phyloP scores from a whole-genome alignment of 345 rosid species.

The Sonneratia alba region DNA sequence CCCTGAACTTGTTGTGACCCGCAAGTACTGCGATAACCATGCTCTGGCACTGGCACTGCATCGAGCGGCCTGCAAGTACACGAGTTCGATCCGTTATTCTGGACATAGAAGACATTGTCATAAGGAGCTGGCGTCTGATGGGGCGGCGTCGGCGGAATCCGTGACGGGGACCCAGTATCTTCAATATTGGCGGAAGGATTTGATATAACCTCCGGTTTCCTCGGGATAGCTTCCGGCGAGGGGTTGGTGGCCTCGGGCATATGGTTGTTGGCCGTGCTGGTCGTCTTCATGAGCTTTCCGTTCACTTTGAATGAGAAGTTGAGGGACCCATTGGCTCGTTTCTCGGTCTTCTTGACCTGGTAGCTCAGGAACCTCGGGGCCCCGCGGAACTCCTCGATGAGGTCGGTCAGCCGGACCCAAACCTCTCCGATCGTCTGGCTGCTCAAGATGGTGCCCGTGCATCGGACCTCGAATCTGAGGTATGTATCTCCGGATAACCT shows the following conservation, averaged over 20 bases:
- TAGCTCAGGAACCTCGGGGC: conserved; percentile 21
- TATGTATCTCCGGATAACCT: conserved; percentile 7
- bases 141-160: neutral
- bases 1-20: neutral
- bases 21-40: neutral
- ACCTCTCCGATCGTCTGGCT: conserved; percentile 26
- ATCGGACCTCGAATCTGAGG: conserved; percentile 24
- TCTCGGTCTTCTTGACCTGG: conserved; percentile 26
- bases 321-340: conserved; percentile 32
- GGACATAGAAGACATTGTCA: neutral
- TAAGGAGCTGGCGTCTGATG: neutral
- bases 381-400: conserved; percentile 29
- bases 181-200: neutral
- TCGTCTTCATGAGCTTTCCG: neutral
- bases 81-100: neutral
- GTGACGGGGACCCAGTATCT: neutral
- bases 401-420: conserved; percentile 22
- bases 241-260: neutral
- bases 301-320: conserved; percentile 23
- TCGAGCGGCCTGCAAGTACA: neutral
- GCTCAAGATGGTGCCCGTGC: conserved; percentile 12
- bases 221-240: neutral
- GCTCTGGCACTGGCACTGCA: neutral
- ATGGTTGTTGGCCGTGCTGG: neutral
- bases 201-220: neutral